Evolutionary conservation across 192 early-diverging fungal genomes (phyloP).

Genomic region (Glomus cerebriforme): DNA sequence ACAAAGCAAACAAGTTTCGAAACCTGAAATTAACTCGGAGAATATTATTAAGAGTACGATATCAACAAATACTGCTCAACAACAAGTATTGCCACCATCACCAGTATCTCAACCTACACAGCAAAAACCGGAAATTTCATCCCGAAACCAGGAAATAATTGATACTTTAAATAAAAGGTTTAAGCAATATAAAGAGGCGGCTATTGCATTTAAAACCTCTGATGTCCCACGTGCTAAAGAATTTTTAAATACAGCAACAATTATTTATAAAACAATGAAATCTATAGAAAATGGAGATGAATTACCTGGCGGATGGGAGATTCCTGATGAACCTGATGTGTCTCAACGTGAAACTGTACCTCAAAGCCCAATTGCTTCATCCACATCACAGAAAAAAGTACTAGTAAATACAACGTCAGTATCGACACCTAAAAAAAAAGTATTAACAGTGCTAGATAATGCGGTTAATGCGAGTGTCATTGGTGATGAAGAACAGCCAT

Average conservation of each 20-base stretch:
- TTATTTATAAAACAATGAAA: constrained; percentile 44
- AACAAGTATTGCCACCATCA: not conserved
- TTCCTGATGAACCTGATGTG: constrained; percentile 18
- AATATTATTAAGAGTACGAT: constrained; percentile 29
- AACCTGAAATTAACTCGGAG: constrained; percentile 37
- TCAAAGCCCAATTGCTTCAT: not conserved
- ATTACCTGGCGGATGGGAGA: not conserved
- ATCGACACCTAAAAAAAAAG: constrained; percentile 38
- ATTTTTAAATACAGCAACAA: constrained; percentile 50
- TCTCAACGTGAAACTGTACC: not conserved
- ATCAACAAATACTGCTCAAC: not conserved
- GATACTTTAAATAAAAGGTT: constrained; percentile 37
- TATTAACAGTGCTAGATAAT: constrained; percentile 37
- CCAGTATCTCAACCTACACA: not conserved
- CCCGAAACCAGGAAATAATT: constrained; percentile 27
- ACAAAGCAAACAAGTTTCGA: constrained; percentile 35
- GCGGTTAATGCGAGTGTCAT: not conserved
- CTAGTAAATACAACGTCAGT: constrained; percentile 31
- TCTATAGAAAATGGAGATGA: constrained; percentile 18
- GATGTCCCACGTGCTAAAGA: constrained; percentile 52
- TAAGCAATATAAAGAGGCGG: constrained; percentile 63
- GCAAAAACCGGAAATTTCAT: not conserved
- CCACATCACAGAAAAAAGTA: not conserved
- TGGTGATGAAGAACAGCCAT: not conserved
- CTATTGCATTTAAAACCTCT: constrained; percentile 54